These are phyloP conservation scores for Trichocladium uniseriatum DNA, from an alignment of 495 filamentous ascomycete genomes.

Conservation along the genomic window DNA sequence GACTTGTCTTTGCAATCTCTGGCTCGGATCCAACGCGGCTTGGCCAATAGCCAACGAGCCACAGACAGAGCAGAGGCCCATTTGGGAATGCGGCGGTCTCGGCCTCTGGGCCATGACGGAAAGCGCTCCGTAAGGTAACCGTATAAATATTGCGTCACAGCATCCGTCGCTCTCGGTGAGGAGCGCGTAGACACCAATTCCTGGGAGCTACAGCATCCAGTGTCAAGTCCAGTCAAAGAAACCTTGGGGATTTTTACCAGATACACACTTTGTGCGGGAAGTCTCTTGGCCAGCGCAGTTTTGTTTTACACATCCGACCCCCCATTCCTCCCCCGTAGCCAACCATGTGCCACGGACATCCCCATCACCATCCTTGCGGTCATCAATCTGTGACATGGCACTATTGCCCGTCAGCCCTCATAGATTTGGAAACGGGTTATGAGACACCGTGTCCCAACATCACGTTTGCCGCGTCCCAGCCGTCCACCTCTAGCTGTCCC, in stretches of 20 bases:
- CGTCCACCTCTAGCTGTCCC: conserved; percentile 29
- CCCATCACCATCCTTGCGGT: conserved; percentile 33
- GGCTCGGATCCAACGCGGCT: too few relatives aligned
- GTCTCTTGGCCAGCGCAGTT: not conserved
- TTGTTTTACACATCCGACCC: not conserved
- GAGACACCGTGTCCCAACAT: conserved; percentile 33
- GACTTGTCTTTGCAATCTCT: too few relatives aligned
- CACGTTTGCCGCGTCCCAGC: conserved; percentile 31
- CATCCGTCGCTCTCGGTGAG: too few relatives aligned
- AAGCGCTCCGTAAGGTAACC: too few relatives aligned
- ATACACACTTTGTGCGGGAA: not conserved
- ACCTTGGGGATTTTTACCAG: not conserved
- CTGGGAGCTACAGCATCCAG: too few relatives aligned
- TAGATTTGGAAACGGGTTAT: conserved; percentile 34
- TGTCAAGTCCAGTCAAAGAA: not conserved
- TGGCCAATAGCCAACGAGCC: too few relatives aligned
- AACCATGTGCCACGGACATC: conserved; percentile 39
- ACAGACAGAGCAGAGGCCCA: too few relatives aligned
- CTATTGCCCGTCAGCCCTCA: conserved; percentile 34
- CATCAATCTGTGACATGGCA: conserved; percentile 37
- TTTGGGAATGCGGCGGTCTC: too few relatives aligned
- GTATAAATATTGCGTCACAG: too few relatives aligned
- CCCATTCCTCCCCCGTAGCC: not conserved
- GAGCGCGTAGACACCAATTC: too few relatives aligned
- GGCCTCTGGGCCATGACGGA: too few relatives aligned